Percentiles rank a stretch among this genome's conserved stretches.
Conservation (phyloP, 805 yeast genomes). For the Nakazawaea holstii region DNA sequence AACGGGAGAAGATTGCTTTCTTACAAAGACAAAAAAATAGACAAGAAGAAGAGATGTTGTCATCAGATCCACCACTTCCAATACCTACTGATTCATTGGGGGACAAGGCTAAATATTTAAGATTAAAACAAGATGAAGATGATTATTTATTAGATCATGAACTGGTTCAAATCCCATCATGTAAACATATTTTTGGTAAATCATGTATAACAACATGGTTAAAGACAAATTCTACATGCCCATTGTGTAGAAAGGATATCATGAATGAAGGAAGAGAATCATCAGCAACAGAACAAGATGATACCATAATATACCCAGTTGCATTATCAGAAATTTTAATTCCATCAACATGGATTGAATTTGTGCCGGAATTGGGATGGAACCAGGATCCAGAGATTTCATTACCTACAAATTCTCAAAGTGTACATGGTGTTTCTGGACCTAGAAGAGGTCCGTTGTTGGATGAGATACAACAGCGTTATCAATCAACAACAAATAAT, state of each 20-base stretch:
- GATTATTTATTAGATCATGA: slow-evolving; percentile 35
- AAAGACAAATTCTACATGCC: slow-evolving; percentile 64
- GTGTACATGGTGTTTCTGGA: background rate
- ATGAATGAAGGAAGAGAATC: slow-evolving; percentile 18
- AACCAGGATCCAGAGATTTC: slow-evolving; percentile 3
- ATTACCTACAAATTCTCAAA: background rate
- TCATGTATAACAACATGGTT: slow-evolving; percentile 81
- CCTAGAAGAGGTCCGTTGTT: slow-evolving; percentile 5
- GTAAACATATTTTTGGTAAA: slow-evolving; percentile 79
- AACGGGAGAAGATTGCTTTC: background rate
- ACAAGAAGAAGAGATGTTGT: background rate
- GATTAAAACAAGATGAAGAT: slow-evolving; percentile 11
- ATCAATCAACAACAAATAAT: background rate
- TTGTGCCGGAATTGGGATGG: slow-evolving; percentile 1
- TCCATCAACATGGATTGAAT: slow-evolving; percentile 25
- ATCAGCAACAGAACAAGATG: slow-evolving; percentile 3
- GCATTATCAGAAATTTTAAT: slow-evolving; percentile 25
- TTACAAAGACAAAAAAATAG: background rate
- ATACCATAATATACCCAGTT: slow-evolving; percentile 19
- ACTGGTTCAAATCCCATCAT: slow-evolving; percentile 64
- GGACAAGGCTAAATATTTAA: background rate
- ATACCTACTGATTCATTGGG: background rate
- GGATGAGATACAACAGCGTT: background rate
- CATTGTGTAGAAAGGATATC: slow-evolving; percentile 67
- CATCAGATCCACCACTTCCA: background rate